Evolutionary conservation across 2,329 filamentous ascomycete genomes (phyloP).

Genomic region (Tolypocladium tropicale): DNA sequence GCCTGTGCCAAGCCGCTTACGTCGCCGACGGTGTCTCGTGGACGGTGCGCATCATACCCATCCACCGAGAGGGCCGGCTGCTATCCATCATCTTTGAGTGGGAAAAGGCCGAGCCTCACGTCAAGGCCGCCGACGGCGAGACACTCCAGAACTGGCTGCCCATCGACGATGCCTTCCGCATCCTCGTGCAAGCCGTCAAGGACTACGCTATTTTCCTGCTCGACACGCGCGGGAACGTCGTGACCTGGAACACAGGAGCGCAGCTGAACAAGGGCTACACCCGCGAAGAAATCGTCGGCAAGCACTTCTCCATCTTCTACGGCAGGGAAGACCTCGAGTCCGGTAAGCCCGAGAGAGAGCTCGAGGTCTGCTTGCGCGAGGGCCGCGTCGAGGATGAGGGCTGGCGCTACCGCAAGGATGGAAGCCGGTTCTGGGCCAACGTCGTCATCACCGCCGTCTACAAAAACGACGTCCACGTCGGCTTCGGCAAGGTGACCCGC

Average conservation of each 20-base stretch:
- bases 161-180: slow-evolving; percentile 45
- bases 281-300: slow-evolving; percentile 42
- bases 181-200: slow-evolving; percentile 49
- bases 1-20: slow-evolving; percentile 12
- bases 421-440: slow-evolving; percentile 50
- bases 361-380: slow-evolving; percentile 41
- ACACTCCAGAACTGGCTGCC: slow-evolving; percentile 20
- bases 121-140: slow-evolving; percentile 7
- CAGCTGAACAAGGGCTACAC: slow-evolving; percentile 45
- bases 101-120: slow-evolving; percentile 11
- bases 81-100: slow-evolving; percentile 21
- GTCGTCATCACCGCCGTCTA: slow-evolving; percentile 48
- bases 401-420: slow-evolving; percentile 49
- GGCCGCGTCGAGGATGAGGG: slow-evolving; percentile 49
- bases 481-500: slow-evolving; percentile 49
- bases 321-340: slow-evolving; percentile 35
- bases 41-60: slow-evolving; percentile 19
- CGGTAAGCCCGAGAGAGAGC: slow-evolving; percentile 39
- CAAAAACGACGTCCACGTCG: slow-evolving; percentile 39
- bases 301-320: slow-evolving; percentile 50
- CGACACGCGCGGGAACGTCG: slow-evolving; percentile 42
- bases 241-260: slow-evolving; percentile 48
- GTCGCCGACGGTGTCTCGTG: slow-evolving; percentile 9
- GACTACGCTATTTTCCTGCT: slow-evolving; percentile 56
- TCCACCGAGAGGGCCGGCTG: slow-evolving; percentile 17